Conservation (phyloP, 2,329 filamentous ascomycete genomes). For the Colletotrichum musae region DNA sequence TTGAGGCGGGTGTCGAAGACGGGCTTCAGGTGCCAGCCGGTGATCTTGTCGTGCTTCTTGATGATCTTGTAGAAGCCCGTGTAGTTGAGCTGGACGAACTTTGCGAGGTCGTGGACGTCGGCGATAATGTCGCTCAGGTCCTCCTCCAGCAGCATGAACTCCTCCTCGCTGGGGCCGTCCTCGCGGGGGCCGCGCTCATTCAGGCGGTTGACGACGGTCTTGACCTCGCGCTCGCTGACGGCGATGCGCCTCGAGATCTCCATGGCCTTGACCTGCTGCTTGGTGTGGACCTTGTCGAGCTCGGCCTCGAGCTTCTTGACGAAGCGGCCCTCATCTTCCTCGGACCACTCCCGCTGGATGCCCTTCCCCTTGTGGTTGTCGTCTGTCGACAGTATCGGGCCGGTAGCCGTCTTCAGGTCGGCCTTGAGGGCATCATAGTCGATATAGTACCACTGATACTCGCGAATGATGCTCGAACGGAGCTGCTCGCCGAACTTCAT, state of each 20-base stretch:
- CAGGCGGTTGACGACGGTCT: conserved; percentile 84
- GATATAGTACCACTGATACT: conserved; percentile 99
- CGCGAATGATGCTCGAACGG: conserved; percentile 93
- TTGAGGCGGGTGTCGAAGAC: conserved; percentile 96
- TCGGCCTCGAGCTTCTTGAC: conserved; percentile 89
- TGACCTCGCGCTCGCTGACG: conserved; percentile 89
- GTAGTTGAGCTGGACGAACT: conserved; percentile 98
- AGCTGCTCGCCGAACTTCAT: conserved; percentile 97
- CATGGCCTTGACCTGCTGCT: conserved; percentile 96
- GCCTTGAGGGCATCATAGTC: conserved; percentile 95
- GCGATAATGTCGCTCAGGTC: conserved; percentile 98
- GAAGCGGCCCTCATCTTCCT: conserved; percentile 92
- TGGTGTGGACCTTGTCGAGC: conserved; percentile 97
- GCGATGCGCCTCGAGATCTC: conserved; percentile 95
- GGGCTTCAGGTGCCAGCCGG: conserved; percentile 91
- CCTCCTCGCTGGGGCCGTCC: conserved; percentile 83
- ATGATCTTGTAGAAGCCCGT: conserved; percentile 99
- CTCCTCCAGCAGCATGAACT: conserved; percentile 94
- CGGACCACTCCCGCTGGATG: conserved; percentile 78
- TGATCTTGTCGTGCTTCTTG: conserved; percentile 99
- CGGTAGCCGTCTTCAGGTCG: conserved; percentile 82
- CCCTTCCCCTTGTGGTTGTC: conserved; percentile 49
- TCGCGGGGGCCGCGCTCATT: conserved; percentile 72
- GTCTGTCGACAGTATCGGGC: conserved; percentile 49
- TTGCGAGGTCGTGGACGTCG: conserved; percentile 97